Evolutionary conservation across 768 basidiomycete genomes (phyloP).

Genomic region (Omphalotus guepiniiformis): DNA sequence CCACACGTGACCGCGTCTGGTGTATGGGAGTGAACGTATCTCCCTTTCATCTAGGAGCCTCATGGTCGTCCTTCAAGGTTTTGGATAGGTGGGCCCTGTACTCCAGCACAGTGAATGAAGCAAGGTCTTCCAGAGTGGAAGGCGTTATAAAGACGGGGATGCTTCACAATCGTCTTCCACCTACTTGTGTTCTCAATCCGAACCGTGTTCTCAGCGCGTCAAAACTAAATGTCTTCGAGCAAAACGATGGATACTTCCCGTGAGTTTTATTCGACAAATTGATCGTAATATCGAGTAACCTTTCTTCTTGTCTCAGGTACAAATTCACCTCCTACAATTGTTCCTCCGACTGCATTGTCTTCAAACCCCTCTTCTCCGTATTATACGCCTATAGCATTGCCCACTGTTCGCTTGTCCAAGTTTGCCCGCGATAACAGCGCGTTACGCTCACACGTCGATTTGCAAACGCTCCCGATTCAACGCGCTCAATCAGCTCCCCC

Average conservation of each 20-base stretch:
- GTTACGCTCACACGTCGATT: not conserved
- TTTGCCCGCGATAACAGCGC: too few relatives aligned
- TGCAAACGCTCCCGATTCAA: not conserved
- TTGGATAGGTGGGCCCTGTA: not conserved
- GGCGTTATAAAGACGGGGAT: not conserved
- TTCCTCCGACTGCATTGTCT: not conserved
- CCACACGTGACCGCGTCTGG: not conserved
- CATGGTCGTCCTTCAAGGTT: not conserved
- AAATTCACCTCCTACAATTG: not conserved
- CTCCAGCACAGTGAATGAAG: not conserved
- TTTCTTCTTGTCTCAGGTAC: not conserved
- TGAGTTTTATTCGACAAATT: not conserved
- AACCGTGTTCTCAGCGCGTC: not conserved
- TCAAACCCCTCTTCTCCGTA: not conserved
- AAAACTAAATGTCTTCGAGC: not conserved
- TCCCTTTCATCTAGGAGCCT: conserved; percentile 1
- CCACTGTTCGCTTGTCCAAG: not conserved
- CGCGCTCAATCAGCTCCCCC: not conserved
- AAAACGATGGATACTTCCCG: not conserved
- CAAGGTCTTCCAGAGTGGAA: not conserved
- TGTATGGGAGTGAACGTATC: not conserved
- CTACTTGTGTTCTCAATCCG: not conserved
- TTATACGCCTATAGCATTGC: not conserved
- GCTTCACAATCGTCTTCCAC: not conserved
- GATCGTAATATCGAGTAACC: too few relatives aligned